Base-by-base conservation (phyloP, 2,329 filamentous ascomycete genomes). In the Aspergillus novofumigatus region DNA sequence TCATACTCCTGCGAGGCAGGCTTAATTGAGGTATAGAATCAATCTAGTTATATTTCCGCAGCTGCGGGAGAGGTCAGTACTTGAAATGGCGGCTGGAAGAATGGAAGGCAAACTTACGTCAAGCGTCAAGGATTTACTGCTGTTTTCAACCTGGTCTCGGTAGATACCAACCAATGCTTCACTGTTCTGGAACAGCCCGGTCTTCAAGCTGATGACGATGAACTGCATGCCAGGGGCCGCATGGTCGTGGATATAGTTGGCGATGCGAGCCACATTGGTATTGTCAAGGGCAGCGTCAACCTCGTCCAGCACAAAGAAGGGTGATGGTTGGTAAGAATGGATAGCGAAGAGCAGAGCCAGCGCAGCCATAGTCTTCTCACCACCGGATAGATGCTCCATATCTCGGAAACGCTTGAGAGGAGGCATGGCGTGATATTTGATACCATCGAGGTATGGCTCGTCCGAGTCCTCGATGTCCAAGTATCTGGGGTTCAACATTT, bases 391-490 rank as follows among this genome's bases (percentile, higher is more conserved):
- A 72, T 97, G 94, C 75, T 99, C 94, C 94, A 99, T 99, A 74
- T 99, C 95, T 67, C 94, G 86, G 84, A 99, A 99, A 49, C 94
- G 91, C 79, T 99, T 99, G 61, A 97, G 85, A 1, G 94, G 94
- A 21, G 94, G 94, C 92, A 97, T 99, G 61, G 94, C 95, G 72
- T 97, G 92, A 76, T 99, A 99, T 71, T 96, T 97, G 76, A 99
- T 92, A 32, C 94, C 94, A 44, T 90, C 91, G 3, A 97, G 84
- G 73, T 97, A 99, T 0, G 94, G 94, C 69, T 96, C 93, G 62
- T 96, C 92, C n/a, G 88, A 90, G 72, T 99, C 93, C 72, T 96
- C 92, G 72, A 95, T 92, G 69, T 97, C 92, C 50, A 99, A 86
- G 70, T 96, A 96, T 1, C 77, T 79, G 51, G 59, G n/a, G 25